phyloP scores from a whole-genome alignment of 257 asterid species.

The Mitragyna speciosa region DNA sequence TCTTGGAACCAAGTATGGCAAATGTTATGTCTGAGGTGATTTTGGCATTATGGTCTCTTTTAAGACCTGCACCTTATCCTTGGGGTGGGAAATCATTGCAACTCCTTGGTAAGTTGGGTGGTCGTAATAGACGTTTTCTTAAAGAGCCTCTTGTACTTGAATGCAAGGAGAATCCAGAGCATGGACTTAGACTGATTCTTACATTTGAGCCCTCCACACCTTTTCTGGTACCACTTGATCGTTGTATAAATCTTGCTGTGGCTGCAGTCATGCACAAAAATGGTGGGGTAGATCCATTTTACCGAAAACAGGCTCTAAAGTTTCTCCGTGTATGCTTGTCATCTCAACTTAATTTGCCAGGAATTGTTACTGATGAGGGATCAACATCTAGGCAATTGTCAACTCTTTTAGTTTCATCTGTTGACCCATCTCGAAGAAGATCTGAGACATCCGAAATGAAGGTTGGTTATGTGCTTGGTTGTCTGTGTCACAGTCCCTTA shows the following conservation, averaged over 20 bases:
- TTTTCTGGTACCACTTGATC: slow-evolving; percentile 95
- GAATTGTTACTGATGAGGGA: slow-evolving; percentile 71
- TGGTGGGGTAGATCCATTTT: slow-evolving; percentile 67
- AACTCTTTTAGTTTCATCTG: slow-evolving; percentile 71
- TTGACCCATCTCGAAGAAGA: slow-evolving; percentile 85
- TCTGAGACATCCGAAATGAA: slow-evolving; percentile 83
- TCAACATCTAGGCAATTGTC: slow-evolving; percentile 68
- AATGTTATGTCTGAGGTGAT: slow-evolving; percentile 99
- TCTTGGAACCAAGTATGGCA: slow-evolving; percentile 99
- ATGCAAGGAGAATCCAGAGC: slow-evolving; percentile 99
- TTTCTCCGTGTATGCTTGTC: slow-evolving; percentile 94
- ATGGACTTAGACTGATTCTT: slow-evolving; percentile 90
- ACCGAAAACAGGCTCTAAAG: slow-evolving; percentile 84
- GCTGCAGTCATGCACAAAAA: slow-evolving; percentile 88
- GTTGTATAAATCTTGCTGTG: slow-evolving; percentile 96
- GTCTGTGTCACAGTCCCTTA: not conserved
- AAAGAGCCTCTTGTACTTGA: slow-evolving; percentile 97
- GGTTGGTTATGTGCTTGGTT: slow-evolving; percentile 39
- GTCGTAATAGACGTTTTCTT: slow-evolving; percentile 96
- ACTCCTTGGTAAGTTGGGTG: slow-evolving; percentile 98
- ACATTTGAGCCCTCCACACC: slow-evolving; percentile 99
- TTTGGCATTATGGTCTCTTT: slow-evolving; percentile 96
- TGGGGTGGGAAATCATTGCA: slow-evolving; percentile 96
- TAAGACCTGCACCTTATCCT: slow-evolving; percentile 91
- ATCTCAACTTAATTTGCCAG: slow-evolving; percentile 97